Base-by-base conservation (phyloP, 257 asterid genomes). In the Capsicum pubescens region DNA sequence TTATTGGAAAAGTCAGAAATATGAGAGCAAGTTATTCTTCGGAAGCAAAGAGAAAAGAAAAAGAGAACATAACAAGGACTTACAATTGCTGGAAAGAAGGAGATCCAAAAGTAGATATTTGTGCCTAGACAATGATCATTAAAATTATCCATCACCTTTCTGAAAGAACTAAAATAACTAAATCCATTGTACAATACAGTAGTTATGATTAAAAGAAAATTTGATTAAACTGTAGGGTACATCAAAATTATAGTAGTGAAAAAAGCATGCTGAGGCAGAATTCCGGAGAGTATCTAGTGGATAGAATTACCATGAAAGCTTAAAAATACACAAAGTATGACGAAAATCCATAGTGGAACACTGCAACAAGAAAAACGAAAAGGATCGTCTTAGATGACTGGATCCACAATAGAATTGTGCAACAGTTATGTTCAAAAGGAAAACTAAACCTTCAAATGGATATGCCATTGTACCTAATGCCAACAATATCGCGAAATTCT, bases 401-500 rank as follows among this genome's bases (percentile, higher is more conserved):
- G n/a, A 52, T 76, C 81, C 81, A 26, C 8, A 19, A 60, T 81
- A 9, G 58, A 44, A 44, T 59, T 8, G 56, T 80, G 84, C 10
- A 42, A 60, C 1, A 60, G 58, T 61, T 26, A 46, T 44, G 14
- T 67, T 32, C 54, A 80, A 80, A 63, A 66, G 32, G 60, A 39
- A 39, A 57, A 39, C 32, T 64, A 17, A 85, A 68, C 56, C 77
- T 60, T 69, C 48, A 55, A 87, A 84, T 9, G 52, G 63, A 78
- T 32, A 81, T 60, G 54, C 6, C 16, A 17, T 8, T 74, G 66
- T 93, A 96, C 98, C 99, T 94, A 50, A 96, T 94, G 87, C 99
- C 98, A 86, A 96, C 98, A 78, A 95, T 93, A 77, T 94, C 97
- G 76, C 98, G 92, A 88, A 96, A 96, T 91, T 96, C 99, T 87